These are phyloP conservation scores for Sphenostylis stenocarpa DNA, from an alignment of 306 rosid species.

Conservation along the genomic window DNA sequence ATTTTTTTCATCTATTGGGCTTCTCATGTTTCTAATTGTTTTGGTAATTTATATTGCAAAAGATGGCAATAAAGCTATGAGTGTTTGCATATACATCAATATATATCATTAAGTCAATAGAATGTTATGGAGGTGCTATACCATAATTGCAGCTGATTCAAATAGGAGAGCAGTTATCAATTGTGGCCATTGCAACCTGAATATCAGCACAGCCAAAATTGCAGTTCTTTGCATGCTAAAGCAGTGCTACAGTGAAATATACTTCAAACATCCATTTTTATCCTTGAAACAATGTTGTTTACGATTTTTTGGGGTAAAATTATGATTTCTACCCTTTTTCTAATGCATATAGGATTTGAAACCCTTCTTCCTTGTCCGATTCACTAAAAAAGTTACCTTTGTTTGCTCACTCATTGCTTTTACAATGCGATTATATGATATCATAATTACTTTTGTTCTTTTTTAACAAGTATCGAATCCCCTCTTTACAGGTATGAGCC, in stretches of 20 bases:
- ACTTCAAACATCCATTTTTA: background rate
- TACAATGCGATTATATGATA: background rate
- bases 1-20: conserved; percentile 1
- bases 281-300: background rate
- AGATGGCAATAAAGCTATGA: conserved; percentile 20
- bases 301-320: background rate
- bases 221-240: background rate
- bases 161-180: background rate
- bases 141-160: background rate
- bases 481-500: conserved; percentile 82
- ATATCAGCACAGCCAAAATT: background rate
- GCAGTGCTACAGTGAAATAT: background rate
- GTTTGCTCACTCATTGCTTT: conserved; percentile 5
- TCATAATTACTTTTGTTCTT: background rate
- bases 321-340: background rate
- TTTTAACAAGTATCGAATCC: conserved; percentile 22
- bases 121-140: background rate
- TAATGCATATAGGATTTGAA: background rate
- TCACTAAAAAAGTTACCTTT: background rate
- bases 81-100: background rate
- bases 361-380: background rate
- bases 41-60: conserved; percentile 18
- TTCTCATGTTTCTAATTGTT: conserved; percentile 16
- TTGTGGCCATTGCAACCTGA: background rate
- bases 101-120: background rate